Percentiles rank a stretch among this genome's conserved stretches.
Evolutionary conservation across 1,284 basidiomycete species (phyloP).

Genomic region (Trichosporon coremiiforme): DNA sequence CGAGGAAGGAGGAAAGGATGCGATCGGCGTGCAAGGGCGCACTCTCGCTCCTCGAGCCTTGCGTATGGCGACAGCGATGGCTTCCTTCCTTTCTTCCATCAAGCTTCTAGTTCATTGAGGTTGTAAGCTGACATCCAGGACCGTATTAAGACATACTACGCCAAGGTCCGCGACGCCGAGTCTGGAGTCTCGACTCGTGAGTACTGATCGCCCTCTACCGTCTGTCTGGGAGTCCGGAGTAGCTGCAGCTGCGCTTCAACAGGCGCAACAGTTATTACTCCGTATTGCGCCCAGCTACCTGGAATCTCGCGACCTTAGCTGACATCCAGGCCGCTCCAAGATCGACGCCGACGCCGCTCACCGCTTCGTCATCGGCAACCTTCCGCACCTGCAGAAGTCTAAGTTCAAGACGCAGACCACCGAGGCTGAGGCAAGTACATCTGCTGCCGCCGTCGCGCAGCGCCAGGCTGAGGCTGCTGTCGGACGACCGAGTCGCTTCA

Average conservation of each 20-base stretch:
- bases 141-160: slow-evolving; percentile 40
- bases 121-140: slow-evolving; percentile 31
- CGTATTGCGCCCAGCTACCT: background rate
- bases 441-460: slow-evolving; percentile 31
- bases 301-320: background rate
- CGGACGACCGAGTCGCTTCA: slow-evolving; percentile 34
- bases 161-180: slow-evolving; percentile 47
- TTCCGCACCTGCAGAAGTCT: slow-evolving; percentile 37
- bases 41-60: no score
- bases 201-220: slow-evolving; percentile 23
- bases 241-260: no score
- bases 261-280: no score
- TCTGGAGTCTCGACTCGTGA: slow-evolving; percentile 39
- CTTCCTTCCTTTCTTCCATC: no score
- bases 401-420: slow-evolving; percentile 18
- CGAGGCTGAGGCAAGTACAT: slow-evolving; percentile 24
- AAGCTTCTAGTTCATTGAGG: background rate
- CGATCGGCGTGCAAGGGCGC: background rate
- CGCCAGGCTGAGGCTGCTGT: slow-evolving; percentile 30
- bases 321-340: slow-evolving; percentile 23
- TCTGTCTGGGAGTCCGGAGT: no score
- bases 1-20: background rate
- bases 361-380: slow-evolving; percentile 44
- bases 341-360: slow-evolving; percentile 47
- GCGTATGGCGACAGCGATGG: background rate